Base-by-base conservation (phyloP, 129 eudicot species). In the Helianthus annuus region DNA sequence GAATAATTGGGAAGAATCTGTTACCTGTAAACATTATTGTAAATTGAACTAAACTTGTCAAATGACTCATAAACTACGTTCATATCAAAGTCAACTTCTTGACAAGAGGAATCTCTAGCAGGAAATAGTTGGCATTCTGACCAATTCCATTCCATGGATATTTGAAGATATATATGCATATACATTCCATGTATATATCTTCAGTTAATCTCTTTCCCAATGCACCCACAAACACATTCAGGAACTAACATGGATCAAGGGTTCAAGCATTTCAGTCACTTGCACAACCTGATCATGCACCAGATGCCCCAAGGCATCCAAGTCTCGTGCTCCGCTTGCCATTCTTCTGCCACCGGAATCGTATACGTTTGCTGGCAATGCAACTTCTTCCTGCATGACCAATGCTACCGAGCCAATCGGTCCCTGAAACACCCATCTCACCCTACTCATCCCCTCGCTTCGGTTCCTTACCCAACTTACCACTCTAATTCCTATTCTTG, bases 381-480 rank as follows among this genome's bases (percentile, higher is more conserved):
- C 71, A 73, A 73, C 27, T 79, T 79, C 72, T 66, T 58, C 56
- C 59, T 73, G 6, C 83, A 79, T 42, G 83, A 73, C 39, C 81
- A 78, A 44, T 84, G 96, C 48, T 86, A 64, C 44, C 81, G 49
- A 3, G 92, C 92, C 1, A 68, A 78, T 14, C 86, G 88, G 13
- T 84, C 90, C 13, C n/a, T 82, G 57, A 64, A 58, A 1, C 90
- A 84, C 64, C 90, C 88, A 0, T 80, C 92, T 58, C 96, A 89
- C 57, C 85, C 84, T 2, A 49, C 12, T 16, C 96, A 89, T 64
- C 86, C 96, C 15, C 70, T 89, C 7, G 67, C 85, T 15, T 55
- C 86, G 29, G 76, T 84, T 17, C 92, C 92, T 24, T 83, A 58
- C 66, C 92, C 96, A 3, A 89, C 92, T n/a, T 84, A 89, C 36